Conservation (phyloP, 75 land plant species). For the Cunninghamia lanceolata region DNA sequence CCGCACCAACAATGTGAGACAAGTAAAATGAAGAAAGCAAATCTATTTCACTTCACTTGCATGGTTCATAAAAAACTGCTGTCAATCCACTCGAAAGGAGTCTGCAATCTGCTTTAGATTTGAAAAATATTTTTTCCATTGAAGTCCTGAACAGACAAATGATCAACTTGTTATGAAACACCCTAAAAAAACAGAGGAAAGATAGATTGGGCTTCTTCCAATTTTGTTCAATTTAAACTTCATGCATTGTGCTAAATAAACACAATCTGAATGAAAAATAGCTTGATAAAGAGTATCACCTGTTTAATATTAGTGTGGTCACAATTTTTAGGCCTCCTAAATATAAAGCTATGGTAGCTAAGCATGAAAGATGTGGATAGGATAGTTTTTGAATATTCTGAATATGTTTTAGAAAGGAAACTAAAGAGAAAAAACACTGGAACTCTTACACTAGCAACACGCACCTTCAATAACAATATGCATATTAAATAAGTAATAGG, state of each 20-base stretch:
- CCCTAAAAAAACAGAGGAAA: neutral
- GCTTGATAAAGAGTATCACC: neutral
- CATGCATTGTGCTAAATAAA: neutral
- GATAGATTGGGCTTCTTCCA: neutral
- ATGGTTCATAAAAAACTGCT: neutral
- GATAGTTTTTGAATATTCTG: neutral
- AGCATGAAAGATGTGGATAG: neutral
- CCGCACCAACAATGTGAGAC: neutral
- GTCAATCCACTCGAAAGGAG: slow-evolving; percentile 72
- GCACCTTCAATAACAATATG: neutral
- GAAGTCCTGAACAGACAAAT: slow-evolving; percentile 60
- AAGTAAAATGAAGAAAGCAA: neutral
- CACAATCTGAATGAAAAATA: neutral
- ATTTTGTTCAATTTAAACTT: neutral
- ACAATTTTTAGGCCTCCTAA: neutral
- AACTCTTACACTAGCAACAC: neutral
- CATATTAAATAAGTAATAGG: neutral
- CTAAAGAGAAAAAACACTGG: neutral
- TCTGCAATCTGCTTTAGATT: slow-evolving; percentile 68
- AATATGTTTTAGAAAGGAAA: neutral
- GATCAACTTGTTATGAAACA: neutral
- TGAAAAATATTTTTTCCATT: slow-evolving; percentile 78
- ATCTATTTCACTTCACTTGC: neutral
- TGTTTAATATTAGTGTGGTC: neutral
- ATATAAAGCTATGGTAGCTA: neutral